These are phyloP conservation scores for Nigrospora osmanthi DNA, from an alignment of 2,329 filamentous ascomycete species.

Conservation along the genomic window DNA sequence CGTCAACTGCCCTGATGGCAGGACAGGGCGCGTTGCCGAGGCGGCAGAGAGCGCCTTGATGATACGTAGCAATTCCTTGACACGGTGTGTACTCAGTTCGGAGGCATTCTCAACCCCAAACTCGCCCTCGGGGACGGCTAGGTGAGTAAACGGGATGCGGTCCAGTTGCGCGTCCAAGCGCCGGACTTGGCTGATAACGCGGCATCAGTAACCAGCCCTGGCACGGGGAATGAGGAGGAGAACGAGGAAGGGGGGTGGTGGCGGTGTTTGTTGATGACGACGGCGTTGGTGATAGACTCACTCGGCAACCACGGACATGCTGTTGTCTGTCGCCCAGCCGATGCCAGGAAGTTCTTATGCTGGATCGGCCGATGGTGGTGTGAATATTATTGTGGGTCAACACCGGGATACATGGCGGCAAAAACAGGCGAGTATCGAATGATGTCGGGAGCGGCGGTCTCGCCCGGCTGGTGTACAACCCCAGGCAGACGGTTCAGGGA, in stretches of 20 bases:
- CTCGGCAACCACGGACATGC: slow-evolving; percentile 41
- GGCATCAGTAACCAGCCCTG: slow-evolving; percentile 5
- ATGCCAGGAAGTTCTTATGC: background rate
- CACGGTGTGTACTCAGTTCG: slow-evolving; percentile 41
- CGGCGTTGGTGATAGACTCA: slow-evolving; percentile 22
- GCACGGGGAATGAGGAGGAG: too few relatives aligned
- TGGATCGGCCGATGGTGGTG: background rate
- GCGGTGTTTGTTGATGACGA: slow-evolving; percentile 4
- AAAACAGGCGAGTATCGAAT: background rate
- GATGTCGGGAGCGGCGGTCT: background rate
- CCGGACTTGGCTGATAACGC: slow-evolving; percentile 45
- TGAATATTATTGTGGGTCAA: background rate
- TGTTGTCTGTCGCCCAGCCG: slow-evolving; percentile 1
- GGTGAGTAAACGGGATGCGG: slow-evolving; percentile 44
- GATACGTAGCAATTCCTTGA: slow-evolving; percentile 57
- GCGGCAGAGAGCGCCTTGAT: slow-evolving; percentile 65
- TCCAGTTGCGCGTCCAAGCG: slow-evolving; percentile 59
- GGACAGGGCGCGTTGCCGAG: slow-evolving; percentile 53
- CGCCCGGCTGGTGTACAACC: too few relatives aligned
- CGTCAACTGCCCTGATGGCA: slow-evolving; percentile 53
- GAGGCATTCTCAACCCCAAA: slow-evolving; percentile 23
- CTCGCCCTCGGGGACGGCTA: slow-evolving; percentile 31
- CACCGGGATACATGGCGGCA: background rate
- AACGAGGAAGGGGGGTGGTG: too few relatives aligned
- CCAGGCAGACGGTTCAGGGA: too few relatives aligned